Base-by-base conservation (phyloP, 2,329 filamentous ascomycete species). In the Fusarium humuli region DNA sequence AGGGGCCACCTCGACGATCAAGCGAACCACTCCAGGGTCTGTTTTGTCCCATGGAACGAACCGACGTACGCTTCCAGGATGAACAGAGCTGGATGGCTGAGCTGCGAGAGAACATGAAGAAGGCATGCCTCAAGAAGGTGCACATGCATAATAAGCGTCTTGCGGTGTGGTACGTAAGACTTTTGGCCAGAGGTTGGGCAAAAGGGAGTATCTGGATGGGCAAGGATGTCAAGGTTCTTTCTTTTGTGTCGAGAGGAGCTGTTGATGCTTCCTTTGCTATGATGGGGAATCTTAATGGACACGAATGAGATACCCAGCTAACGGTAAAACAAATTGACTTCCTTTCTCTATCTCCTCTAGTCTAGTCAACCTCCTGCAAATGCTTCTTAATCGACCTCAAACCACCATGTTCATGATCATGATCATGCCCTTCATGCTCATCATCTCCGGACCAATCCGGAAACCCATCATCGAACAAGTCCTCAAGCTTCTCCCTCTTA, bases 401-500 rank as follows among this genome's bases (percentile, higher is more conserved):
- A 0, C 56, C 60, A 2, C 47, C 58, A 13, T 61, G 49, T 1
- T 32, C 4, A 23, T 53, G 55, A 0, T 49, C 30, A 30, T 77
- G 73, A 2, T 72, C 70, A 48, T 79, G 75, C 3, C 70, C 73
- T 9, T 77, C 72, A 5, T 79, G 73, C 12, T 80, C 76, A 13
- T 81, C 79, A 0, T 80, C 77, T 5, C 80, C 80, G 0, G 82
- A 80, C 87, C 87, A 89, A 48, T 86, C 85, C 9, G 86, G 85
- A 71, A 86, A 89, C 2, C 85, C 85, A 76, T 90, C 88, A 62
- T 90, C 87, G 79, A 88, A 90, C 45, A 86, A 61, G 10, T 83
- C 80, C 42, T 79, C 77, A 59, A 90, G 78, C 62, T 83, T 86
- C 41, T 81, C 75, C 4, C 71, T 74, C 20, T 82, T 64, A 14